These are phyloP conservation scores for Solanum rostratum DNA, from an alignment of 257 asterid species.

Conservation along the genomic window DNA sequence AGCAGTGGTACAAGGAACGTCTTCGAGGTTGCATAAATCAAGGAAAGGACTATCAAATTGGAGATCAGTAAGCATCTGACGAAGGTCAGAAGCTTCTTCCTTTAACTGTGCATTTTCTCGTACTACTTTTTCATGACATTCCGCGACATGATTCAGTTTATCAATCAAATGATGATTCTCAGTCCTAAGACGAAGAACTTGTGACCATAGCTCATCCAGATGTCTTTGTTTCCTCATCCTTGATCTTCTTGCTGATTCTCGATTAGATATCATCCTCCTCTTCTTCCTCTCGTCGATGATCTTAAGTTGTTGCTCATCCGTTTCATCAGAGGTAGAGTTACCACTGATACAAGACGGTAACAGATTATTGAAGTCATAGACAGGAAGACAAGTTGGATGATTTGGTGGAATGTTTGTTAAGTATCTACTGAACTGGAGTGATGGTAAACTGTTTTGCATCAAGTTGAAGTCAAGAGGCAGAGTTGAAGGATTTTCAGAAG, in stretches of 20 bases:
- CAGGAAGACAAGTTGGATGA: constrained; percentile 10
- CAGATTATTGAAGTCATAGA: constrained; percentile 20
- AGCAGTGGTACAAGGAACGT: constrained; percentile 56
- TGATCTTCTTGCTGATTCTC: constrained; percentile 85
- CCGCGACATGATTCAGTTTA: constrained; percentile 41
- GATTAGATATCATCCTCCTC: constrained; percentile 79
- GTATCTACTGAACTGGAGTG: constrained; percentile 27
- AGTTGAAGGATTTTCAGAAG: constrained; percentile 27
- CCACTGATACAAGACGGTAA: constrained; percentile 30
- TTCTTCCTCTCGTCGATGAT: constrained; percentile 62
- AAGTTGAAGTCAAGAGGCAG: constrained; percentile 32
- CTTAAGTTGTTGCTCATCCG: constrained; percentile 42
- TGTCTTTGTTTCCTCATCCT: constrained; percentile 93
- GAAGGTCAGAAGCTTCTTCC: constrained; percentile 64
- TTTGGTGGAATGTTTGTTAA: constrained; percentile 17
- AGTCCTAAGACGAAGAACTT: constrained; percentile 52
- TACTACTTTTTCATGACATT: constrained; percentile 42
- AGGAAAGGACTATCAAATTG: constrained; percentile 36
- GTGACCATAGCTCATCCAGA: constrained; percentile 77
- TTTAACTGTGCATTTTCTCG: constrained; percentile 55
- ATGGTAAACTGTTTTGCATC: constrained; percentile 29
- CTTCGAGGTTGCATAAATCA: constrained; percentile 46
- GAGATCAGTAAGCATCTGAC: constrained; percentile 39
- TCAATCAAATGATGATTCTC: constrained; percentile 53
- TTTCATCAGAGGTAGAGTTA: constrained; percentile 74